Percentiles rank a stretch among this genome's conserved stretches.
Conservation (phyloP, 2,329 filamentous ascomycete species). For the Aspergillus sp. region DNA sequence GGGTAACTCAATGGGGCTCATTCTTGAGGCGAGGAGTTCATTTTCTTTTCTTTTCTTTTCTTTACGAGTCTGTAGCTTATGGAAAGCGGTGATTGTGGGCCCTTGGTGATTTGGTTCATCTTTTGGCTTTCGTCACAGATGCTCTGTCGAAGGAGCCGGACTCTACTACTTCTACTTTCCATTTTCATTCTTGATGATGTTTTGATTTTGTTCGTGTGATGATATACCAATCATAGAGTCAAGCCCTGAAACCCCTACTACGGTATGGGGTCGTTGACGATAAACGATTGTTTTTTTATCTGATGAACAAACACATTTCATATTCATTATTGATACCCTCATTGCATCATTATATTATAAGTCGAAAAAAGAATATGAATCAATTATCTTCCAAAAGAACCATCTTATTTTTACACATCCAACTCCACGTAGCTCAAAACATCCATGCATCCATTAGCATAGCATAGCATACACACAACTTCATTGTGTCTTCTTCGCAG, state of each 20-base stretch:
- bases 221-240: conserved; percentile 94
- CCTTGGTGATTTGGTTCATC: conserved; percentile 9
- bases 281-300: conserved; percentile 51
- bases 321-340: conserved; percentile 12
- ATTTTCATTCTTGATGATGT: conserved; percentile 1
- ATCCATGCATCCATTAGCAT: too few relatives aligned
- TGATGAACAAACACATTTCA: conserved; percentile 42
- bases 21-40: conserved; percentile 96
- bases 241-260: conserved; percentile 78
- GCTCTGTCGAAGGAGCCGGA: conserved; percentile 71
- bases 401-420: conserved; percentile 2
- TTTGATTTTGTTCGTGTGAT: conserved; percentile 69
- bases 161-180: conserved; percentile 36
- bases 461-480: conserved; percentile 6
- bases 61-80: conserved; percentile 56
- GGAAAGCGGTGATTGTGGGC: conserved; percentile 49
- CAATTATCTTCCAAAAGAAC: background rate
- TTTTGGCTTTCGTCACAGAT: conserved; percentile 47
- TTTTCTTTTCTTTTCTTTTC: conserved; percentile 41
- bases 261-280: conserved; percentile 50
- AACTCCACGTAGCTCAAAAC: conserved; percentile 3
- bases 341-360: conserved; percentile 17
- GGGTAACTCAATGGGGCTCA: conserved; percentile 99
- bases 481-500: conserved; percentile 35
- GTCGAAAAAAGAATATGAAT: background rate